Evolutionary conservation across 208 protist genomes (phyloP), one percentile per base, ranked within the genome.

Genomic region (Trypanosoma mega): DNA sequence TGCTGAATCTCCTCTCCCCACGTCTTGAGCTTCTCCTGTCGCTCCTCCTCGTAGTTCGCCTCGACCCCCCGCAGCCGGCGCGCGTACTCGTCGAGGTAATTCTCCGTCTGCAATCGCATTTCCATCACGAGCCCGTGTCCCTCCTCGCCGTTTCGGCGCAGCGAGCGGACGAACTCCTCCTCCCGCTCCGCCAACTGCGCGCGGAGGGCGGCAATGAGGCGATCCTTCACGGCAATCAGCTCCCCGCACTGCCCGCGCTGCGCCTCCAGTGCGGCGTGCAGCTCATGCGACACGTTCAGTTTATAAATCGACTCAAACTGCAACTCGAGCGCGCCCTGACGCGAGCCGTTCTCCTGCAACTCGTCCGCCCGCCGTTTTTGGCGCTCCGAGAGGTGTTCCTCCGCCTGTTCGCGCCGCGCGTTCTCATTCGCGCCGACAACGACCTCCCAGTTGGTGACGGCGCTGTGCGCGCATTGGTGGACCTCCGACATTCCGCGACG

Each of bases 81-180:
- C 14, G 85, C 78, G 71, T 96, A 97, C 18, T 63, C 34, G 26
- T 88, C 72, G 18, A 93, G 69, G 48, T 94, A 87, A 34, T 82
- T 63, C 33, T 89, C 73, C 24, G 93, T 94, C 74, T 91, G 88
- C 21, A 53, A 52, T 36, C 82, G 78, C 93, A 98, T 98, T 12
- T 78, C 78, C 8, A 53, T 65, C 36, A 98, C 55, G 1, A 98
- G 74, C 3, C 60, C 49, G 56, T 93, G 88, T 18, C 97, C 78
- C 54, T 95, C 85, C 21, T 80, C 78, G 11, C 78, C 72, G 61
- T 97, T 93, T 21, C 74, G 62, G 23, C 76, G 72, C 5, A 98
- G 77, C 21, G 85, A 65, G 30, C 76, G 67, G 41, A 98, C 92
- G 69, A 97, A 98, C 49, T 97, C 91, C 41, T 90, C 79, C 63